Percentiles rank a stretch among this genome's conserved stretches.
phyloP scores from a whole-genome alignment of 805 yeast species.

The Candida chilensis region DNA sequence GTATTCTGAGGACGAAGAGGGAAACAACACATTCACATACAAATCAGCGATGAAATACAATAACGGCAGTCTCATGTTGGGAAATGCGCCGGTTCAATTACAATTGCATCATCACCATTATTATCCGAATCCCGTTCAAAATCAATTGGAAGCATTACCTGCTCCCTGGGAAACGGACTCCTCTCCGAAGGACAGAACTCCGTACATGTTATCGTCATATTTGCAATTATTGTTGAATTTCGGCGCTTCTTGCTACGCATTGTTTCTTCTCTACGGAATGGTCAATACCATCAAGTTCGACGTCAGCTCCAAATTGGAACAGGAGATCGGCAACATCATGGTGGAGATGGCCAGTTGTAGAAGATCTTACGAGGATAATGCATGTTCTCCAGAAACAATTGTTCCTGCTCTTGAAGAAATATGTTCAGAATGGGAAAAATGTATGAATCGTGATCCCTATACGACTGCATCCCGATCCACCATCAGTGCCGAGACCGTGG shows the following conservation, averaged over 20 bases:
- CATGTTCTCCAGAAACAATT: constrained; percentile 44
- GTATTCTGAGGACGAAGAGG: constrained; percentile 5
- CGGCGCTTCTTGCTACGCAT: constrained; percentile 31
- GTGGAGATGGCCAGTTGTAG: constrained; percentile 48
- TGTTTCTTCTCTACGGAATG: constrained; percentile 31
- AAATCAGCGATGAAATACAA: too few relatives aligned
- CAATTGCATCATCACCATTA: constrained; percentile 41
- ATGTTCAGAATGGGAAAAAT: constrained; percentile 56
- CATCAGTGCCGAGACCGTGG: constrained; percentile 54
- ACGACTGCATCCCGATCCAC: constrained; percentile 41
- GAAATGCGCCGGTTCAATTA: constrained; percentile 10
- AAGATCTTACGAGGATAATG: constrained; percentile 40
- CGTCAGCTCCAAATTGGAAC: constrained; percentile 39
- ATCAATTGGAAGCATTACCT: constrained; percentile 23
- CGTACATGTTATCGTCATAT: constrained; percentile 54
- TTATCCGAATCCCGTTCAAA: constrained; percentile 10
- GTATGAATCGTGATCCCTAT: constrained; percentile 53
- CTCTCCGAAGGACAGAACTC: constrained; percentile 39
- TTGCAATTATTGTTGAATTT: constrained; percentile 47
- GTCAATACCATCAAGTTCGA: constrained; percentile 45
- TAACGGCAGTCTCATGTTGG: too few relatives aligned
- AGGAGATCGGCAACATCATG: constrained; percentile 31
- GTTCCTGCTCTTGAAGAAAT: constrained; percentile 49
- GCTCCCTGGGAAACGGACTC: constrained; percentile 49
- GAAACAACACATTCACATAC: too few relatives aligned